Base-by-base conservation (phyloP, 2,329 filamentous ascomycete species). In the Beauveria brongniartii region DNA sequence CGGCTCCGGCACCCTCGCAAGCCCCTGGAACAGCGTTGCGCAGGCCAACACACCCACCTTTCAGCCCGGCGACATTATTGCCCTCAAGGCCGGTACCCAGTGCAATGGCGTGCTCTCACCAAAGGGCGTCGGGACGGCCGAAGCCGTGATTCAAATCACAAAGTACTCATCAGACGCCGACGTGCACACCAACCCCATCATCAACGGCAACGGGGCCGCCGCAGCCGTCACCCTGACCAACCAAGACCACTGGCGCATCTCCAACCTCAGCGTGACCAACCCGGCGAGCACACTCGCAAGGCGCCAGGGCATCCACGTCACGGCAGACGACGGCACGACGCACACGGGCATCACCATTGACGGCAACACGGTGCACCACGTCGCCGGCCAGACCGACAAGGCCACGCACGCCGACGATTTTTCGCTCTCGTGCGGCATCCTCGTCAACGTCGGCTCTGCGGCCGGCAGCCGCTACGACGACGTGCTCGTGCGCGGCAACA, bases 341-440 rank as follows among this genome's bases (percentile, higher is more conserved):
- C 67, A 68, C 52, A 63, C 61, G 5, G 65, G 66, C 34, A 65
- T 68, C 51, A 66, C 63, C 20, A 65, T 68, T 28, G 65, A 68
- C 43, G 48, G 55, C 53, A 63, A 66, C 50, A 62, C 50, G 3
- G 66, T 68, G 16, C 63, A 67, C 57, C 55, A 67, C 48, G 67
- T 68, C 8, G 67, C 67, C 6, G 67, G 67, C 2, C 60, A 66
- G 43, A 67, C 67, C 20, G 64, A 68, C 61, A 68, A 68, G 52
- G 59, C 48, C 6, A 64, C 59, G 3, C 60, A 64, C 20, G 54
- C 64, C 2, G 40, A 14, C 4, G 66, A 64, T 34, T 68, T 67
- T 28, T 47, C 54, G 10, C 55, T 64, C 22, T 68, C 67, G 2
- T 62, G 47, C 26, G 64, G 67, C 12, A 68, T 68, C 44, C 50